A percentile compares a stretch with the other conserved stretches of the same genome.
These are phyloP conservation scores for Trichoderma sp. DNA, from an alignment of 2,329 filamentous ascomycete species.

Conservation along the genomic window DNA sequence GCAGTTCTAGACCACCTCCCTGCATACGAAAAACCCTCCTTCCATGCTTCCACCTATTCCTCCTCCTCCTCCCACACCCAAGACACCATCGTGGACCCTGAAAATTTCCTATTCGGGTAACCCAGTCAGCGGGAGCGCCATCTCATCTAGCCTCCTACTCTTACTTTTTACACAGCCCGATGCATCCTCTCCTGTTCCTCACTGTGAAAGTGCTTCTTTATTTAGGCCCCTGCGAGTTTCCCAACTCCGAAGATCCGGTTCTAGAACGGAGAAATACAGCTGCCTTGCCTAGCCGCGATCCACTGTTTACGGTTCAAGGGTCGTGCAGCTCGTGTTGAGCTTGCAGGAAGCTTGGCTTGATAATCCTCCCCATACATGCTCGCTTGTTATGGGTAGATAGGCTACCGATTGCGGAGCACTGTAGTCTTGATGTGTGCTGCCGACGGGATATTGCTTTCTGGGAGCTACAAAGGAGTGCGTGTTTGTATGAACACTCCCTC, in stretches of 20 bases:
- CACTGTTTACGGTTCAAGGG: neutral
- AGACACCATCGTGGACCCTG: slow-evolving; percentile 20
- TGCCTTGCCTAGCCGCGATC: neutral
- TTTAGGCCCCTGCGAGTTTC: neutral
- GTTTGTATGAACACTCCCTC: neutral
- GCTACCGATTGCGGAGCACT: neutral
- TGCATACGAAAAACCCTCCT: neutral
- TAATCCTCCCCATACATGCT: neutral
- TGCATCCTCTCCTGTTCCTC: neutral
- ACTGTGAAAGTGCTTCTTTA: neutral
- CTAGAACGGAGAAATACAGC: neutral
- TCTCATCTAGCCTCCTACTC: neutral
- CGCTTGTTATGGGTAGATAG: neutral
- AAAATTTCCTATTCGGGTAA: slow-evolving; percentile 23
- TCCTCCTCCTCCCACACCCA: neutral
- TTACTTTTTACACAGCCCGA: neutral
- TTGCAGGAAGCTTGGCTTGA: neutral
- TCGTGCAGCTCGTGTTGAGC: neutral
- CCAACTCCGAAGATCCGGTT: neutral
- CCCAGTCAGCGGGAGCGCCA: slow-evolving; percentile 9
- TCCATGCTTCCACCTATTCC: neutral
- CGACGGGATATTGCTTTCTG: neutral
- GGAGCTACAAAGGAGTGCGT: neutral
- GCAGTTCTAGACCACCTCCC: neutral
- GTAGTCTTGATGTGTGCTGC: neutral